Evolutionary conservation across 2,329 filamentous ascomycete genomes (phyloP).

Genomic region (Fusarium bulbicola): DNA sequence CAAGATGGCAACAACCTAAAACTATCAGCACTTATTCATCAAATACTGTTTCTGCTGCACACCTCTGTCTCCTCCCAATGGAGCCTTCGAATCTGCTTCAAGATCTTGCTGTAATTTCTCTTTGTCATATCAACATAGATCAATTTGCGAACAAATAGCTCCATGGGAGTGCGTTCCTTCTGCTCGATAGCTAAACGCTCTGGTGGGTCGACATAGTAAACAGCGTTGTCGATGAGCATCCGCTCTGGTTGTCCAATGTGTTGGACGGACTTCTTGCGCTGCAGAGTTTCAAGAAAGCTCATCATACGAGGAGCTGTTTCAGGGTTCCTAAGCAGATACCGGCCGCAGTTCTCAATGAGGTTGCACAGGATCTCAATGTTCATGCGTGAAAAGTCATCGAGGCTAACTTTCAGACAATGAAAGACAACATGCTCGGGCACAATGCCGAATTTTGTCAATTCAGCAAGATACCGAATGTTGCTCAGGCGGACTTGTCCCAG

Average conservation of each 20-base stretch:
- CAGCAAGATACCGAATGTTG: constrained; percentile 97
- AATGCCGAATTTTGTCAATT: constrained; percentile 97
- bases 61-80: constrained; percentile 96
- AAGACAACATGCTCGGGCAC: constrained; percentile 99
- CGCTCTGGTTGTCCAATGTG: constrained; percentile 95
- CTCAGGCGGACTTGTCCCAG: constrained; percentile 90
- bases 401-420: constrained; percentile 95
- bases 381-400: constrained; percentile 98
- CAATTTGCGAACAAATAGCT: constrained; percentile 91
- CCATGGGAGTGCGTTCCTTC: constrained; percentile 93
- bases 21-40: background rate
- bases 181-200: constrained; percentile 93
- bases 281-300: constrained; percentile 92
- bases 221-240: constrained; percentile 97
- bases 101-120: constrained; percentile 89
- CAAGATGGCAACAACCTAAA: constrained; percentile 74
- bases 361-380: constrained; percentile 99
- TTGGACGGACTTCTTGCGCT: constrained; percentile 94
- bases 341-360: constrained; percentile 93
- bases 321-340: constrained; percentile 90
- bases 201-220: constrained; percentile 97
- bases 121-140: constrained; percentile 95
- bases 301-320: constrained; percentile 94
- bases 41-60: constrained; percentile 25
- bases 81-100: constrained; percentile 93